Conservation (phyloP, 2,329 filamentous ascomycete genomes). For the Podosphaera leucotricha region DNA sequence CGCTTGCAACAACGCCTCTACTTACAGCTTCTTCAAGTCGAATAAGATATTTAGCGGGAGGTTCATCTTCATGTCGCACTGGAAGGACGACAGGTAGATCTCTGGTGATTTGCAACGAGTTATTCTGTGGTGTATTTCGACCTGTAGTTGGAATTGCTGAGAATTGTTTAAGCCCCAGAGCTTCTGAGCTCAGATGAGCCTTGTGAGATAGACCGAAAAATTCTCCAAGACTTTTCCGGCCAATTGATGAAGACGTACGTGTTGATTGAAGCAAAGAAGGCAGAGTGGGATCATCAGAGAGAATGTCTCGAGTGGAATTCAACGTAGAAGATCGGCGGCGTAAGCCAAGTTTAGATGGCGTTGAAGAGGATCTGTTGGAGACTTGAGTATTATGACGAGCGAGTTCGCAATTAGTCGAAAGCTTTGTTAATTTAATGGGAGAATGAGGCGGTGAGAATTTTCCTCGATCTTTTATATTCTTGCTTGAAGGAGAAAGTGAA, state of each 20-base stretch:
- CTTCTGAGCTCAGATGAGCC: conserved; percentile 61
- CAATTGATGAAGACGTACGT: conserved; percentile 68
- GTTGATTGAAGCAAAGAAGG: conserved; percentile 30
- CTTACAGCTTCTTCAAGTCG: conserved; percentile 61
- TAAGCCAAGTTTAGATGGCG: conserved; percentile 31
- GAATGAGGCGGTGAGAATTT: conserved; percentile 13
- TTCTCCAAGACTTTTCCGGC: conserved; percentile 80
- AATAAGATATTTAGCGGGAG: conserved; percentile 68
- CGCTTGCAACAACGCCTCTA: conserved; percentile 61
- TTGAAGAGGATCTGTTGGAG: conserved; percentile 47
- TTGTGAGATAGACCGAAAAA: conserved; percentile 53
- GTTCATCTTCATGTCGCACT: conserved; percentile 65
- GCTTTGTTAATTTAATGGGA: conserved; percentile 11
- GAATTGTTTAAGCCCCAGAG: conserved; percentile 38
- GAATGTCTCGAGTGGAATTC: conserved; percentile 37
- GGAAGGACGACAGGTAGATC: conserved; percentile 49
- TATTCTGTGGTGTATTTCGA: conserved; percentile 51
- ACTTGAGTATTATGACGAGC: conserved; percentile 35
- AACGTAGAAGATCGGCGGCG: conserved; percentile 74
- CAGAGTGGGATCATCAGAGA: conserved; percentile 44
- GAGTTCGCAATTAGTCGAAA: conserved; percentile 21
- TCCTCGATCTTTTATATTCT: conserved; percentile 7
- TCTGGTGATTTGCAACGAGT: conserved; percentile 55
- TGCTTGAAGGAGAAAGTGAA: conserved; percentile 7
- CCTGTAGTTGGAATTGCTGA: conserved; percentile 49